Base-by-base conservation (phyloP, 75 land plant genomes). In the Sequoiadendron giganteum region DNA sequence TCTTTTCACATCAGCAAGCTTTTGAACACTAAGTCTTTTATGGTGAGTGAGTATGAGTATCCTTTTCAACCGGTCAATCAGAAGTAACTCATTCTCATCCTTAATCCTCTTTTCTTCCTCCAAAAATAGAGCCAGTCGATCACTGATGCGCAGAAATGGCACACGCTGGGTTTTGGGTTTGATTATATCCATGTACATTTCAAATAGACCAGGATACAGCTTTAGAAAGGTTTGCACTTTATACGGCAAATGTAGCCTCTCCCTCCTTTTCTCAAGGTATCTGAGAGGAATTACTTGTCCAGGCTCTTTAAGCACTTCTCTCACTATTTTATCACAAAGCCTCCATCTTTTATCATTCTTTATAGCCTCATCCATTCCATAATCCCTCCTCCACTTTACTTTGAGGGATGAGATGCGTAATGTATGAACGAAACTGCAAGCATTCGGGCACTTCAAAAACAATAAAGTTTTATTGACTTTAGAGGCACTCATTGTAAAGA, bases 31-130 rank as follows among this genome's bases (percentile, higher is more conserved):
- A 47, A 96, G 25, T 10, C 90, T 90, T 45, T 86, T 88, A 79
- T 91, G 87, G 48, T 86, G 88, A 36, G 97, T 76, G 93, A 96
- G 94, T 96, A 95, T 95, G 83, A 96, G 88, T 45, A 96, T 30
- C 84, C 94, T 94, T 49, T 91, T 90, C 48, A 96, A 78, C 85
- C 90, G 94, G 7, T 76, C 86, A 2, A 96, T 92, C 18, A 89
- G 55, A 56, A 90, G 87, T n/a, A 18, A 39, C 87, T 96, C 97
- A 75, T 91, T 86, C 1, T 86, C 88, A 21, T 18, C 18, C 25
- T 75, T 75, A 84, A 95, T 76, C 61, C 61, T 52, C 18, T 81
- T 54, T 48, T 93, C 94, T 11, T 89, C 87, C 56, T 89, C 91
- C 16, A 95, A 38, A 55, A 90, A 93, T 42, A 13, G 25, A 21